Percentiles rank a stretch among this genome's conserved stretches.
phyloP scores from a whole-genome alignment of 768 basidiomycete genomes.

The Cantharellus anzutake region DNA sequence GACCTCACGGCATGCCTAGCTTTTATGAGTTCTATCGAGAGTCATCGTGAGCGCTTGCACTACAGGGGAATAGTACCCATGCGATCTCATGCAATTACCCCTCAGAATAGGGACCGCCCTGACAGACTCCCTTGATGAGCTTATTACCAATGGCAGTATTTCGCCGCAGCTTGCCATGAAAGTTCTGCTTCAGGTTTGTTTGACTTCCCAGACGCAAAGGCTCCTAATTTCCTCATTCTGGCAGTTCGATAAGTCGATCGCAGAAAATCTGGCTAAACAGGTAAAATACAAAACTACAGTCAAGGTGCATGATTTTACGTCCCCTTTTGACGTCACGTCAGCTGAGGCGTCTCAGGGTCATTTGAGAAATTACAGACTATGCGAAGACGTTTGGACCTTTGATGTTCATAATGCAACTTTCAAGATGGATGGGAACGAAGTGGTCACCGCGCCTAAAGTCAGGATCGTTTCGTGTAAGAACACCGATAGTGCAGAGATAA shows the following conservation, averaged over 20 bases:
- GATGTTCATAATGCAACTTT: slow-evolving; percentile 83
- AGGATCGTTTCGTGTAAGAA: slow-evolving; percentile 99
- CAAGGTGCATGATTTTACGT: slow-evolving; percentile 35
- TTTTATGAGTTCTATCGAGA: slow-evolving; percentile 18
- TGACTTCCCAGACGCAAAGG: neutral
- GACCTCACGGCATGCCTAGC: neutral
- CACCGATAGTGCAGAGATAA: slow-evolving; percentile 40
- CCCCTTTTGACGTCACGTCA: neutral
- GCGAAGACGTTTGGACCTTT: slow-evolving; percentile 98
- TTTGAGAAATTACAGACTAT: slow-evolving; percentile 76
- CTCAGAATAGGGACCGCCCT: slow-evolving; percentile 87
- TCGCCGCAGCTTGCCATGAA: slow-evolving; percentile 98
- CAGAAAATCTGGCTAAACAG: slow-evolving; percentile 79
- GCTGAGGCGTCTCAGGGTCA: slow-evolving; percentile 40
- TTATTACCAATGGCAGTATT: slow-evolving; percentile 91
- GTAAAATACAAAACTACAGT: slow-evolving; percentile 90
- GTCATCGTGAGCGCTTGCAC: slow-evolving; percentile 9
- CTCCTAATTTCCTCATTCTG: neutral
- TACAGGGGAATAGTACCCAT: neutral
- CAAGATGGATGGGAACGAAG: slow-evolving; percentile 87
- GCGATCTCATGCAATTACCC: neutral
- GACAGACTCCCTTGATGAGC: slow-evolving; percentile 94
- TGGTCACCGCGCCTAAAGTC: slow-evolving; percentile 55
- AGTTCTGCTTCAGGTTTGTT: slow-evolving; percentile 78
- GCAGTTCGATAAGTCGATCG: slow-evolving; percentile 91